A percentile compares a stretch with the other conserved stretches of the same genome.
Conservation (phyloP, 352 stramenopile species). For the Blastocystis sp. region DNA sequence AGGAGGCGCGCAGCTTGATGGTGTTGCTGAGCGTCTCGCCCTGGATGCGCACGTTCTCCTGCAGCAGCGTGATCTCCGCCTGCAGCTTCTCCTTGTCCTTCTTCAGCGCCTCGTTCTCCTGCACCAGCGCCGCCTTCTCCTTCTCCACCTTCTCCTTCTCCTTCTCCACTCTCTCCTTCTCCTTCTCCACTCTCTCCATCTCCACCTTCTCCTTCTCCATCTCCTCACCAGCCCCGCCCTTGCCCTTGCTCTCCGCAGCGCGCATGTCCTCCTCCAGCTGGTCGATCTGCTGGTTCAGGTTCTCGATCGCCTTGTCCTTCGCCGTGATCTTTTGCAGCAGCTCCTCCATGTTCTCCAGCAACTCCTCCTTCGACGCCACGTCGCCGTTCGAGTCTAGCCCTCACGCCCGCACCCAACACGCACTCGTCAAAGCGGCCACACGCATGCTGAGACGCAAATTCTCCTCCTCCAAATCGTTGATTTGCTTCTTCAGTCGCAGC, state of each 20-base stretch:
- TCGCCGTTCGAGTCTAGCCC: neutral
- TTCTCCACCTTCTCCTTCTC: no score
- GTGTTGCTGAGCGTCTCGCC: neutral
- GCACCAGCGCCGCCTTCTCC: no score
- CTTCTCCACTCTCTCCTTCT: no score
- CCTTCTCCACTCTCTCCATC: no score
- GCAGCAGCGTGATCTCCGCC: no score
- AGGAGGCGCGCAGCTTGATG: neutral
- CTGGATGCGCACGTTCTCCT: neutral
- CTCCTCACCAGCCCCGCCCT: neutral
- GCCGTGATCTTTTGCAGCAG: neutral
- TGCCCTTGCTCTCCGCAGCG: neutral
- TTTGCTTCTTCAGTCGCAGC: neutral
- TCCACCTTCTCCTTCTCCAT: no score
- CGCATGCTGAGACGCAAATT: neutral
- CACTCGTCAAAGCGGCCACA: neutral
- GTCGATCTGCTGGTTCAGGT: conserved; percentile 15
- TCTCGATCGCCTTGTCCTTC: neutral
- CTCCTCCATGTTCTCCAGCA: neutral
- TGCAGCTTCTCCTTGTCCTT: neutral
- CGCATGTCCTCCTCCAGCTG: neutral
- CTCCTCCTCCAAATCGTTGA: conserved; percentile 13
- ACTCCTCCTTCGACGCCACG: neutral
- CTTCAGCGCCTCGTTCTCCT: neutral
- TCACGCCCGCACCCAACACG: neutral